Percentiles rank a stretch among this genome's conserved stretches.
Conservation (phyloP, 148 eudicot species). For the Nepenthes mirabilis region DNA sequence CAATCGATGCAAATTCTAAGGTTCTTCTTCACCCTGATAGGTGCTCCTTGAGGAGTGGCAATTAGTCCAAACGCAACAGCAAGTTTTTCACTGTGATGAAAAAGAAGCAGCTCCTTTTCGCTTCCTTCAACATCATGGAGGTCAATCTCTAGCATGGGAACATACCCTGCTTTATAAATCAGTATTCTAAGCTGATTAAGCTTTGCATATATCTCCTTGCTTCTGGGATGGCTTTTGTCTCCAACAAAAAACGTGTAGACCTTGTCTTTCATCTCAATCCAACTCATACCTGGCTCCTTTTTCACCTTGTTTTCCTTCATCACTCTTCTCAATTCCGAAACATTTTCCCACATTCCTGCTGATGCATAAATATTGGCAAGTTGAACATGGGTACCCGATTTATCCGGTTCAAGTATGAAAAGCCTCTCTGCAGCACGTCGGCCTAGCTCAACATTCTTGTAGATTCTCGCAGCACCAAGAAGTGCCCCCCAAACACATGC, state of each 20-base stretch:
- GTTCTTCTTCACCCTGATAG: constrained; percentile 63
- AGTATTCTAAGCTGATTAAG: constrained; percentile 37
- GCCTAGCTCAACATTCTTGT: constrained; percentile 53
- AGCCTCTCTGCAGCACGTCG: constrained; percentile 49
- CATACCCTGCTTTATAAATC: no score
- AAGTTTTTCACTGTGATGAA: no score
- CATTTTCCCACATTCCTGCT: constrained; percentile 60
- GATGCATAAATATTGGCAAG: constrained; percentile 71
- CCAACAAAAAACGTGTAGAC: constrained; percentile 57
- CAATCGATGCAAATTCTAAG: constrained; percentile 63
- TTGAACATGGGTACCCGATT: constrained; percentile 53
- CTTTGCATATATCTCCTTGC: constrained; percentile 46
- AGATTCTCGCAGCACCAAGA: constrained; percentile 64
- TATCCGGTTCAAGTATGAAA: constrained; percentile 47
- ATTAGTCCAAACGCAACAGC: no score
- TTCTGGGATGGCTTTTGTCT: constrained; percentile 47
- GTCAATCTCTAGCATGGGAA: no score
- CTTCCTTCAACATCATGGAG: neutral
- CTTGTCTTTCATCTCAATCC: constrained; percentile 55
- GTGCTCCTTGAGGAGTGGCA: constrained; percentile 33
- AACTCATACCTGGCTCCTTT: constrained; percentile 77
- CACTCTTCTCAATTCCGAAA: constrained; percentile 36
- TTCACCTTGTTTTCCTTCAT: constrained; percentile 53
- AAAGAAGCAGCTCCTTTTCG: no score
- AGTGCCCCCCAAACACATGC: constrained; percentile 64